Percentiles rank a stretch among this genome's conserved stretches.
phyloP scores from a whole-genome alignment of 495 filamentous ascomycete genomes.

The Talaromyces adpressus region DNA sequence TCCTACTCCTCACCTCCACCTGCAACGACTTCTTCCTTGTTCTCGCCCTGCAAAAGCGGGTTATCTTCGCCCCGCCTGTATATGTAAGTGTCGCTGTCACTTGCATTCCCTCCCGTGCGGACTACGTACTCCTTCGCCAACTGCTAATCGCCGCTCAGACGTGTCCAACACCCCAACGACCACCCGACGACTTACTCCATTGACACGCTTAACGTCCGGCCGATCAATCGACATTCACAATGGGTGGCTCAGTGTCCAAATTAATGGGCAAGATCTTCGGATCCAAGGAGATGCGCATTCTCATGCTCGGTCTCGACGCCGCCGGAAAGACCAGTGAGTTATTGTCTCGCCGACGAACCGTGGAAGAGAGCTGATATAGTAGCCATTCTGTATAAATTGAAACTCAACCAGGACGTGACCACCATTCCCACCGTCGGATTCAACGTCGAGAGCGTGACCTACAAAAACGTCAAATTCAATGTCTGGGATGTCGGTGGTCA shows the following conservation, averaged over 20 bases:
- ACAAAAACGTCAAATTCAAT: constrained; percentile 99
- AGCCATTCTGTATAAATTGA: constrained; percentile 99
- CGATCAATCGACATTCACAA: constrained; percentile 24
- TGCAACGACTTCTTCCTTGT: background rate
- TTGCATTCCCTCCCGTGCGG: background rate
- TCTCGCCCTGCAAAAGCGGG: background rate
- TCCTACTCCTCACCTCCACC: background rate
- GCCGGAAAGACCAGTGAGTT: constrained; percentile 99
- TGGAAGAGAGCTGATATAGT: constrained; percentile 11
- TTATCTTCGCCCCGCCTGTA: background rate
- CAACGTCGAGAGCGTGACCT: constrained; percentile 98
- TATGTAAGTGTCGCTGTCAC: background rate
- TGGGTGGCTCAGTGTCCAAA: constrained; percentile 79
- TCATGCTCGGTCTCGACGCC: constrained; percentile 97
- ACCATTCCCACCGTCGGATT: constrained; percentile 99
- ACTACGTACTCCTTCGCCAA: background rate
- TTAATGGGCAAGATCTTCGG: constrained; percentile 97
- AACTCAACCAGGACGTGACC: constrained; percentile 94
- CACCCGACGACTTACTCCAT: background rate
- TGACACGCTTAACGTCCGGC: background rate
- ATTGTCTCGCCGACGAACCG: too few relatives aligned
- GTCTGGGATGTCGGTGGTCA: constrained; percentile 99
- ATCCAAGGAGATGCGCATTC: constrained; percentile 94
- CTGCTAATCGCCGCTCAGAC: background rate
- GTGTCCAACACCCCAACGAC: background rate